Conservation (phyloP, 116 monocot species). For the Dioscorea cayenensis region DNA sequence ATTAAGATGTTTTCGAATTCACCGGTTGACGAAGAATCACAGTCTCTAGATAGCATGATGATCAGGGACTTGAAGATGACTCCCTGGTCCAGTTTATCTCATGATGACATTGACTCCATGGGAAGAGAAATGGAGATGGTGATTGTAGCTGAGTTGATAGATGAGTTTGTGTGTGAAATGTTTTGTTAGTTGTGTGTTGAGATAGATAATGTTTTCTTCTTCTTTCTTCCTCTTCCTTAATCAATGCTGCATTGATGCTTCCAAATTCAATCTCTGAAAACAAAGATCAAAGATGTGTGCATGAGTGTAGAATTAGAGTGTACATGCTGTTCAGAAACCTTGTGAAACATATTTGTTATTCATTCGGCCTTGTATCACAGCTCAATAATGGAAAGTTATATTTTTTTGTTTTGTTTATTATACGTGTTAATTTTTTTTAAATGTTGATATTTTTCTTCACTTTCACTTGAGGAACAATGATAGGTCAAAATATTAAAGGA, state of each 20-base stretch:
- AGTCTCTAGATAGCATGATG: neutral
- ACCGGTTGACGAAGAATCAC: neutral
- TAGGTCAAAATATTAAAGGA: too few relatives aligned
- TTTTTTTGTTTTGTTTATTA: neutral
- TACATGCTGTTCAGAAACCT: neutral
- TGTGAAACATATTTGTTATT: neutral
- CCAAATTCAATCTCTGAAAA: neutral
- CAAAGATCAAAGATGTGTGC: neutral
- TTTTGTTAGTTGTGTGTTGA: neutral
- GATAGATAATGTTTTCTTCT: neutral
- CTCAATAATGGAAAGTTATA: neutral
- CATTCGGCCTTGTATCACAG: neutral
- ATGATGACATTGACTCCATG: neutral
- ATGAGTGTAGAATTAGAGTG: neutral
- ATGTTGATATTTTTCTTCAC: too few relatives aligned
- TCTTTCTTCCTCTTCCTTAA: neutral
- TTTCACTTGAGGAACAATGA: too few relatives aligned
- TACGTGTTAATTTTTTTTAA: too few relatives aligned
- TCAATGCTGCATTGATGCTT: neutral
- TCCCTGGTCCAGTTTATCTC: neutral
- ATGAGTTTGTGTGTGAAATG: conserved; percentile 1
- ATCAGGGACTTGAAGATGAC: neutral
- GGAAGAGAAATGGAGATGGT: neutral
- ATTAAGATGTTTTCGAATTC: neutral
- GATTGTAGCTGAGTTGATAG: neutral